These are phyloP conservation scores for Candida coquimbonensis DNA, from an alignment of 805 yeast genomes.

Conservation along the genomic window DNA sequence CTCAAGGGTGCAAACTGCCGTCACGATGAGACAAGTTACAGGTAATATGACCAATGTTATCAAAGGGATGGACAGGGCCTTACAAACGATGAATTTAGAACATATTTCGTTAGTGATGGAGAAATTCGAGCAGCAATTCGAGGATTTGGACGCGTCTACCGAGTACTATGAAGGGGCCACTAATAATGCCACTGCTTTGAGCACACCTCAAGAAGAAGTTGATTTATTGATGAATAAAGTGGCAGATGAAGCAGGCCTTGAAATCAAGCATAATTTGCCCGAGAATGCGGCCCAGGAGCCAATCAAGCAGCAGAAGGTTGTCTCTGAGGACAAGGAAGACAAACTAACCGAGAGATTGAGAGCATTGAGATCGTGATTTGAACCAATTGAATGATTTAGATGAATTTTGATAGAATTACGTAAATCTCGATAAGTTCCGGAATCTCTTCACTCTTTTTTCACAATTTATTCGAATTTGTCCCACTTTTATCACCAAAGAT, in stretches of 20 bases:
- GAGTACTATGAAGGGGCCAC: conserved; percentile 91
- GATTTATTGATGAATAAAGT: conserved; percentile 85
- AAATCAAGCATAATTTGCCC: conserved; percentile 74
- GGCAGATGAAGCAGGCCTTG: conserved; percentile 96
- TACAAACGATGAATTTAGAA: conserved; percentile 93
- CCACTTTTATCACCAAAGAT: too few species aligned
- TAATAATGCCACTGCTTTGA: conserved; percentile 75
- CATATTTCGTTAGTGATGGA: conserved; percentile 93
- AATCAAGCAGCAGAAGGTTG: conserved; percentile 34
- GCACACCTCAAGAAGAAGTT: conserved; percentile 93
- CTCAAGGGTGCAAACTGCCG: conserved; percentile 93
- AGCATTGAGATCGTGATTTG: conserved; percentile 54
- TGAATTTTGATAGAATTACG: background rate
- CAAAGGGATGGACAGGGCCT: conserved; percentile 92
- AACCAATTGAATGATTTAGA: background rate
- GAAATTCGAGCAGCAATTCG: conserved; percentile 92
- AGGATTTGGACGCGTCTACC: conserved; percentile 89
- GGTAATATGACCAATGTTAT: conserved; percentile 92
- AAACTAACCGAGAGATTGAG: conserved; percentile 79
- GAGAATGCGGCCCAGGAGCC: conserved; percentile 46
- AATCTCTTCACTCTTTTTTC: background rate
- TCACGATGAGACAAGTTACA: conserved; percentile 92
- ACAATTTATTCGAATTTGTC: too few species aligned
- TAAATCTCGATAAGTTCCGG: background rate
- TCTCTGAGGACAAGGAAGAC: conserved; percentile 75